Evolutionary conservation across 352 stramenopile genomes (phyloP).

Genomic region (Phytopythium litorale): DNA sequence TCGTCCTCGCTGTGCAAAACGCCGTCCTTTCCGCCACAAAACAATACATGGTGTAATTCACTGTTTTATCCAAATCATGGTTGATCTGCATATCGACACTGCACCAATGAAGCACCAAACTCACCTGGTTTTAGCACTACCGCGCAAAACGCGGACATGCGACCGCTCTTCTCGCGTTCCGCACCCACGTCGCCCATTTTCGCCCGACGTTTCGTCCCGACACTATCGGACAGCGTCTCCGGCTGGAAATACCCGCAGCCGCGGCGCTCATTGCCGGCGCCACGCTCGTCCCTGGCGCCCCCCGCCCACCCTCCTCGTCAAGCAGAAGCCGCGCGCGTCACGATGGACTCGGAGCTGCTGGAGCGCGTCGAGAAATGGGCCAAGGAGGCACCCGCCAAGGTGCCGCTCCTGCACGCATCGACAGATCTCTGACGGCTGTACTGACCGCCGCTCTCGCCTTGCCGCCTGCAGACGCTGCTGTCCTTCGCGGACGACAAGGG

Average conservation of each 20-base stretch:
- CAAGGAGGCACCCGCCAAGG: slow-evolving; percentile 61
- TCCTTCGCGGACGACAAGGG: slow-evolving; percentile 80
- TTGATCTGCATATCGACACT: neutral
- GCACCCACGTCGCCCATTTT: neutral
- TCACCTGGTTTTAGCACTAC: neutral
- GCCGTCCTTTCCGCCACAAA: neutral
- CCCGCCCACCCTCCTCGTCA: neutral
- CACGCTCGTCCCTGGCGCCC: neutral
- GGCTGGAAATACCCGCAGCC: neutral
- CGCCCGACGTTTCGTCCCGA: neutral
- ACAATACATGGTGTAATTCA: neutral
- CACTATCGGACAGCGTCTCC: neutral
- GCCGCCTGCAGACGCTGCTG: slow-evolving; percentile 16
- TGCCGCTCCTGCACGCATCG: slow-evolving; percentile 6
- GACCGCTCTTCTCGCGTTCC: neutral
- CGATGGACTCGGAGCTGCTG: slow-evolving; percentile 74
- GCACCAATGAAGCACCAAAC: neutral
- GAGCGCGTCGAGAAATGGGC: slow-evolving; percentile 74
- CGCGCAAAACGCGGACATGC: neutral
- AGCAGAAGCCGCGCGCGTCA: neutral
- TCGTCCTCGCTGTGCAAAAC: neutral
- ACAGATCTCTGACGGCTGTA: neutral
- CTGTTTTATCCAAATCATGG: neutral
- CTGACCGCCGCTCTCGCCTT: neutral
- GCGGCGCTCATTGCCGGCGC: neutral